Conservation (phyloP, 495 filamentous ascomycete species). For the Lasiosphaeria hispida region DNA sequence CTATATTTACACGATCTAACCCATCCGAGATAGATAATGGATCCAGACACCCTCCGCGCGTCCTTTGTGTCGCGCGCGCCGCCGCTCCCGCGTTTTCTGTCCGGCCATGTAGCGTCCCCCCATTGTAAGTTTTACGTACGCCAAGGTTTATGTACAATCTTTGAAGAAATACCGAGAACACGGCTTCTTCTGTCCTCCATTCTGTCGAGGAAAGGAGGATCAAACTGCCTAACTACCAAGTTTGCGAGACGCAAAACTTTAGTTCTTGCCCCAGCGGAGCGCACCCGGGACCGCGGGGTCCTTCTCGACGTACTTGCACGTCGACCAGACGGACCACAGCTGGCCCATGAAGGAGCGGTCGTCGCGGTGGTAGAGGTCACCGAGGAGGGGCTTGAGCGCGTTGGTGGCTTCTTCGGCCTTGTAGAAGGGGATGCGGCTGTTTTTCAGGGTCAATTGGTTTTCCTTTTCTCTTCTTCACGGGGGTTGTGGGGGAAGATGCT, state of each 20-base stretch:
- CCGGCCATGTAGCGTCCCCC: too few species aligned
- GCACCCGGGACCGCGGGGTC: constrained; percentile 33
- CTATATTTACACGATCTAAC: too few species aligned
- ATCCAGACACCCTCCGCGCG: too few species aligned
- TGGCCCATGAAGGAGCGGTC: constrained; percentile 34
- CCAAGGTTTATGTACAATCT: too few species aligned
- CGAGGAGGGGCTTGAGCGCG: constrained; percentile 77
- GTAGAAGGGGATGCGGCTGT: constrained; percentile 80
- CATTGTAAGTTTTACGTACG: too few species aligned
- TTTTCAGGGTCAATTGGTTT: neutral
- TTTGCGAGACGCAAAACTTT: neutral
- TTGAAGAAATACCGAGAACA: too few species aligned
- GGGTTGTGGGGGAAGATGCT: neutral
- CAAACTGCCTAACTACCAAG: too few species aligned
- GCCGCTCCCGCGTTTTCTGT: too few species aligned
- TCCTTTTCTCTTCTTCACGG: too few species aligned
- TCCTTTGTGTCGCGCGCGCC: too few species aligned
- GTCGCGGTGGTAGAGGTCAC: constrained; percentile 70
- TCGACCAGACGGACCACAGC: constrained; percentile 34
- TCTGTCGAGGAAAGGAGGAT: too few species aligned
- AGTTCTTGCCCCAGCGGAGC: constrained; percentile 31
- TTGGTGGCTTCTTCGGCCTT: constrained; percentile 82
- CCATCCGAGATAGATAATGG: too few species aligned
- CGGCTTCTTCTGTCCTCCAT: neutral
- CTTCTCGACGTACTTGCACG: constrained; percentile 35